Evolutionary conservation across 495 filamentous ascomycete genomes (phyloP).

Genomic region (Neurospora sp.): DNA sequence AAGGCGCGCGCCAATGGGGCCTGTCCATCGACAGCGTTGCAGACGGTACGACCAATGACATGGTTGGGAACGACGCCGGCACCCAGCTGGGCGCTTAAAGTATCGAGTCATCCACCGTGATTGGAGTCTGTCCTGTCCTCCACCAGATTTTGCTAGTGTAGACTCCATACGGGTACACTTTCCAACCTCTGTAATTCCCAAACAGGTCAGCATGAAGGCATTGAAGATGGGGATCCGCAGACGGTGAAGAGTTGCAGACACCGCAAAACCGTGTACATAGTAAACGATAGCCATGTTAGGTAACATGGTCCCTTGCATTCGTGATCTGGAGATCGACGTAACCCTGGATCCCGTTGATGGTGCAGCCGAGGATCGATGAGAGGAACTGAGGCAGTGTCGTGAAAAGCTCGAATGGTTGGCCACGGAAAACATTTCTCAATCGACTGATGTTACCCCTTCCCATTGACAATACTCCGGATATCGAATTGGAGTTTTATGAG

Average conservation of each 20-base stretch:
- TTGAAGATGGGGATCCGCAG: not conserved
- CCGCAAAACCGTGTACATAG: not conserved
- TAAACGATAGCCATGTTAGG: not conserved
- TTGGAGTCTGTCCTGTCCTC: conserved; percentile 7
- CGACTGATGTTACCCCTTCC: not conserved
- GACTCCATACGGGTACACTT: not conserved
- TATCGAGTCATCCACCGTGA: conserved; percentile 13
- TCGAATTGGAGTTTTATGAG: no score
- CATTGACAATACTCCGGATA: not conserved
- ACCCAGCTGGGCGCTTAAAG: conserved; percentile 23
- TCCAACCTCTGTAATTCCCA: not conserved
- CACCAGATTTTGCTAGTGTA: not conserved
- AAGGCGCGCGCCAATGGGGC: conserved; percentile 26
- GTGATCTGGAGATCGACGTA: not conserved
- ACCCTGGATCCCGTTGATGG: not conserved
- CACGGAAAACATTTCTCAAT: not conserved
- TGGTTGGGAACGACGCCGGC: conserved; percentile 6
- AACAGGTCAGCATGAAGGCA: not conserved
- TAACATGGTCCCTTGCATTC: not conserved
- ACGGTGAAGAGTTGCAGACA: not conserved
- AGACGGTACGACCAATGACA: conserved; percentile 18
- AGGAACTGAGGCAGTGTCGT: not conserved
- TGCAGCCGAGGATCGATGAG: not conserved
- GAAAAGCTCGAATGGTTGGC: not conserved
- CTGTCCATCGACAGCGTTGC: conserved; percentile 5